A percentile compares a stretch with the other conserved stretches of the same genome.
Conservation (phyloP, 73 alveolate species). For the Paramecium sexaurelia region DNA sequence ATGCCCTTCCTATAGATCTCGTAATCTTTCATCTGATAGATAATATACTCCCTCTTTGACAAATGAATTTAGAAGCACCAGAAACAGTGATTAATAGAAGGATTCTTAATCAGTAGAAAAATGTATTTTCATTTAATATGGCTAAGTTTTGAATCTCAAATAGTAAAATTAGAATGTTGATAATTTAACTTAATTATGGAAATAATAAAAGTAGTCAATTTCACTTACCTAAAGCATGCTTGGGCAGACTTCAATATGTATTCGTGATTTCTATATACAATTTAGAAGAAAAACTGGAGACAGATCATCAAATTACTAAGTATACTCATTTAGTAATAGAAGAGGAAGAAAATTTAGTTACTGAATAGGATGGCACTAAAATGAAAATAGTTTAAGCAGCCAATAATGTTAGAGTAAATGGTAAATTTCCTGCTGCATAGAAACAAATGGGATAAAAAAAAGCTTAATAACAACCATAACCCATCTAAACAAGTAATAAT, state of each 20-base stretch:
- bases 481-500: neutral
- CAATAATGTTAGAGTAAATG: constrained; percentile 6
- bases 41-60: neutral
- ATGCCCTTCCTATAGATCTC: constrained; percentile 14
- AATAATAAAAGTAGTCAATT: neutral
- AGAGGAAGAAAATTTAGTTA: neutral
- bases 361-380: neutral
- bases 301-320: neutral
- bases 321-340: constrained; percentile 10
- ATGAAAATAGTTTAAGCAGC: neutral
- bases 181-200: neutral
- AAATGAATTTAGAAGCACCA: neutral
- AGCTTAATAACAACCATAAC: neutral
- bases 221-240: neutral
- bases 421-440: neutral
- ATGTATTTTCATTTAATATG: neutral
- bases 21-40: constrained; percentile 16
- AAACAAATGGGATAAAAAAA: neutral
- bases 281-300: neutral
- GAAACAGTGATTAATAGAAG: neutral
- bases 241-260: neutral
- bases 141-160: neutral
- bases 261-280: neutral
- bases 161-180: neutral
- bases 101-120: neutral